These are phyloP conservation scores for Kernera saxatilis DNA, from an alignment of 345 rosid genomes.

Conservation along the genomic window DNA sequence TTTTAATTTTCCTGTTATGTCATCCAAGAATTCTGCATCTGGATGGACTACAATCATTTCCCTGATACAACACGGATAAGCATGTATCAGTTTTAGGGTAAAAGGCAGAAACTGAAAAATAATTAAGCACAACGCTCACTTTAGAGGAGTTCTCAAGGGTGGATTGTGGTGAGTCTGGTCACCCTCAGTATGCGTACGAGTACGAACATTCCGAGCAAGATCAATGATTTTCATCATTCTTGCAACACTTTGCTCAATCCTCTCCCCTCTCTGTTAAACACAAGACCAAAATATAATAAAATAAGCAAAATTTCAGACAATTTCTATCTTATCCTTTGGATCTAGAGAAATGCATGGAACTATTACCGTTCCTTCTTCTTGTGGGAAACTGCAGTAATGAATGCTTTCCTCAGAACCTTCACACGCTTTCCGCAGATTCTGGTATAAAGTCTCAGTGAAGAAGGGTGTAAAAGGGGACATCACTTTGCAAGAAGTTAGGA, in stretches of 20 bases:
- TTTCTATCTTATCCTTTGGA: neutral
- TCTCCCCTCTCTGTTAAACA: slow-evolving; percentile 59
- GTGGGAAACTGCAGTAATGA: slow-evolving; percentile 82
- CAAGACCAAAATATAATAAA: neutral
- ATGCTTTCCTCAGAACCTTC: slow-evolving; percentile 76
- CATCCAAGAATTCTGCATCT: slow-evolving; percentile 80
- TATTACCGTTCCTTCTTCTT: slow-evolving; percentile 73
- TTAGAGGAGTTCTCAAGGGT: slow-evolving; percentile 90
- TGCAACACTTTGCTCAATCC: slow-evolving; percentile 85
- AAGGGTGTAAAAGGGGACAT: slow-evolving; percentile 99
- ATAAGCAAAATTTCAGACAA: neutral
- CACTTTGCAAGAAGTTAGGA: slow-evolving; percentile 89
- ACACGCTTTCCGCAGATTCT: slow-evolving; percentile 80
- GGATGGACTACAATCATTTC: slow-evolving; percentile 93
- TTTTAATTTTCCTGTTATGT: slow-evolving; percentile 81
- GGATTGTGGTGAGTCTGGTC: too few relatives aligned
- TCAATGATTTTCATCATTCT: slow-evolving; percentile 97
- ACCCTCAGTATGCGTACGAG: too few relatives aligned
- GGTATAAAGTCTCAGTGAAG: slow-evolving; percentile 91
- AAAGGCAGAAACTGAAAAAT: neutral
- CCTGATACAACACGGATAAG: slow-evolving; percentile 37
- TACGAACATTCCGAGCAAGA: slow-evolving; percentile 95
- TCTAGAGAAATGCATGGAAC: slow-evolving; percentile 4
- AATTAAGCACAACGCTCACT: slow-evolving; percentile 37
- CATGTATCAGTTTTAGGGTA: neutral